A percentile compares a stretch with the other conserved stretches of the same genome.
Evolutionary conservation across 495 filamentous ascomycete species (phyloP).

Genomic region (Staphylotrichum longicolle): DNA sequence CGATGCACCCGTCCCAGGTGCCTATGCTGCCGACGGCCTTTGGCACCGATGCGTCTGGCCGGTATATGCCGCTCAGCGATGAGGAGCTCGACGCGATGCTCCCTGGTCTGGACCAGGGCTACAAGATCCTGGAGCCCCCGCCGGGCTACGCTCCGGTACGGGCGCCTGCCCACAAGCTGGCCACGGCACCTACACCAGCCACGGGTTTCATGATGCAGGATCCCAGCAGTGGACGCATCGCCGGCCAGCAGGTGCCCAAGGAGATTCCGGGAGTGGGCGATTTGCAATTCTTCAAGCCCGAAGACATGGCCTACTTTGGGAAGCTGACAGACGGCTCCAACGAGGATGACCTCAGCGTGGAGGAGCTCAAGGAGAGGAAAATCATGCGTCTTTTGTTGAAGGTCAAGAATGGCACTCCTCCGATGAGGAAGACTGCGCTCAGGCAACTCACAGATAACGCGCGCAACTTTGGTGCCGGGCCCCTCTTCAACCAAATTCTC

Average conservation of each 20-base stretch:
- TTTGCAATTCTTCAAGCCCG: conserved; percentile 96
- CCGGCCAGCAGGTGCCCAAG: conserved; percentile 90
- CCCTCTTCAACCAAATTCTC: conserved; percentile 97
- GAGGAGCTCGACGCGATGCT: conserved; percentile 93
- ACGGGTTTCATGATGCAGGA: conserved; percentile 98
- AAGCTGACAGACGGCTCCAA: conserved; percentile 95
- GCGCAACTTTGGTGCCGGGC: conserved; percentile 89
- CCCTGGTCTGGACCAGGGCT: conserved; percentile 73
- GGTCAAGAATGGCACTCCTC: conserved; percentile 98
- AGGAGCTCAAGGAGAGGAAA: conserved; percentile 96
- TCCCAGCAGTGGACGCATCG: conserved; percentile 70
- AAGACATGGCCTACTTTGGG: conserved; percentile 99
- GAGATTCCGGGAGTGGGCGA: conserved; percentile 98
- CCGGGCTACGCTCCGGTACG: conserved; percentile 88
- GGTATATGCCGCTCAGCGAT: conserved; percentile 79
- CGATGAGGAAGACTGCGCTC: conserved; percentile 98
- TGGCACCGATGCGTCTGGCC: conserved; percentile 75
- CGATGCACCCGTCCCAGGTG: conserved; percentile 76
- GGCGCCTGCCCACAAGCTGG: conserved; percentile 71
- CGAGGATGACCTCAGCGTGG: conserved; percentile 85
- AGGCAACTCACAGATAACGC: conserved; percentile 98
- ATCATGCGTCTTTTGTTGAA: conserved; percentile 97
- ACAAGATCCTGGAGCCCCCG: conserved; percentile 88
- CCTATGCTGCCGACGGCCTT: conserved; percentile 60
- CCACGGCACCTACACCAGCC: conserved; percentile 67